phyloP scores from a whole-genome alignment of 805 yeast species.

The Sugiyamaella marilandica region DNA sequence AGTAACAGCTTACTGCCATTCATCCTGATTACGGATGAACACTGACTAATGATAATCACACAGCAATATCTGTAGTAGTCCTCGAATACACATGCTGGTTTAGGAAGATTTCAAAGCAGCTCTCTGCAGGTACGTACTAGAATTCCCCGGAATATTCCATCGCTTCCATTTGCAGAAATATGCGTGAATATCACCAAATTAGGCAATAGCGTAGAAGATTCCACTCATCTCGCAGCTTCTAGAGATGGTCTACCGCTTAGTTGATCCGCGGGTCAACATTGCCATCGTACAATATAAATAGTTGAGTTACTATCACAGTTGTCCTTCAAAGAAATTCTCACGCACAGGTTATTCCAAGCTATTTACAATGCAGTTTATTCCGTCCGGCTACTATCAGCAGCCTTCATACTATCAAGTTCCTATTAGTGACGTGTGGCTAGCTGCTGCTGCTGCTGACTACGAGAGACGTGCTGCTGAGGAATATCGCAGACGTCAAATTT shows the following conservation, averaged over 20 bases:
- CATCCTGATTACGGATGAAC: no score
- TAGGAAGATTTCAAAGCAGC: neutral
- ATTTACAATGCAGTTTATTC: constrained; percentile 7
- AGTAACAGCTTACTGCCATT: no score
- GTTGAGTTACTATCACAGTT: no score
- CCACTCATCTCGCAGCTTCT: neutral
- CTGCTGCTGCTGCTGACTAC: constrained; percentile 11
- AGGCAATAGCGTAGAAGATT: neutral
- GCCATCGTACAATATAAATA: neutral
- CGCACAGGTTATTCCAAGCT: neutral
- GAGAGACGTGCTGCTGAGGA: constrained; percentile 12
- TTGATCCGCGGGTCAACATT: neutral
- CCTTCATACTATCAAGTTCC: constrained; percentile 4
- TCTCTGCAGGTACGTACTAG: neutral
- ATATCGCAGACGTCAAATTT: constrained; percentile 8
- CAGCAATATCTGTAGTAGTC: neutral
- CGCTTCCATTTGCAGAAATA: neutral
- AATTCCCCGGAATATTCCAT: neutral
- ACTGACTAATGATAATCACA: no score
- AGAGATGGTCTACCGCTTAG: neutral
- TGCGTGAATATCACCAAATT: neutral
- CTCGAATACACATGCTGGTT: neutral
- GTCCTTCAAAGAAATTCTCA: no score
- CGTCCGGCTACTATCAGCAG: constrained; percentile 3
- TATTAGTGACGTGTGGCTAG: constrained; percentile 2